phyloP scores from a whole-genome alignment of 805 yeast species.

The Saturnispora bothae region DNA sequence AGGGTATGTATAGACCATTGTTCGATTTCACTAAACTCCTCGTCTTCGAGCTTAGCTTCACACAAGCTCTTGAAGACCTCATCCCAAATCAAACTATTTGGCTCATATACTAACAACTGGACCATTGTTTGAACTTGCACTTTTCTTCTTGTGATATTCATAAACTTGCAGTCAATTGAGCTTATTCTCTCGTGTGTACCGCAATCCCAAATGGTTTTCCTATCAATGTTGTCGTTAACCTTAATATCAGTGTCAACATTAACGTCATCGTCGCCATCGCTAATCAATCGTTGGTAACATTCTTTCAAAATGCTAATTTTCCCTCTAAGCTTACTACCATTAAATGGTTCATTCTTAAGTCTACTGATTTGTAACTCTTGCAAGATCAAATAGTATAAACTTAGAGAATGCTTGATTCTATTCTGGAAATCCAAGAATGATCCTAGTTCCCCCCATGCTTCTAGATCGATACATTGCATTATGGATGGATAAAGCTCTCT shows the following conservation, averaged over 20 bases:
- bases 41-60: neutral
- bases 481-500: constrained; percentile 41
- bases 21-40: constrained; percentile 29
- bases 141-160: constrained; percentile 19
- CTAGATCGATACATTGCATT: constrained; percentile 43
- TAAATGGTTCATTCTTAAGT: constrained; percentile 18
- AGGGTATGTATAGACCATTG: constrained; percentile 24
- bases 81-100: constrained; percentile 20
- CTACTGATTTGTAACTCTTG: constrained; percentile 28
- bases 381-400: constrained; percentile 29
- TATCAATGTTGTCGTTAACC: constrained; percentile 51
- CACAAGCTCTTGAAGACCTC: constrained; percentile 14
- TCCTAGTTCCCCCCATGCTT: constrained; percentile 54
- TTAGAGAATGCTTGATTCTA: constrained; percentile 40
- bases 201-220: constrained; percentile 40
- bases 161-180: constrained; percentile 15
- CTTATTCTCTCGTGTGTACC: constrained; percentile 28
- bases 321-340: constrained; percentile 10
- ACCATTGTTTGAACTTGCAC: constrained; percentile 29
- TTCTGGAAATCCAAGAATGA: constrained; percentile 55
- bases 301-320: constrained; percentile 10
- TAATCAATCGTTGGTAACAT: constrained; percentile 9
- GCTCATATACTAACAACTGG: constrained; percentile 31
- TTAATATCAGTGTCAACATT: constrained; percentile 23
- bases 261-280: neutral